phyloP scores from a whole-genome alignment of 306 rosid genomes.

The Corylus heterophylla region DNA sequence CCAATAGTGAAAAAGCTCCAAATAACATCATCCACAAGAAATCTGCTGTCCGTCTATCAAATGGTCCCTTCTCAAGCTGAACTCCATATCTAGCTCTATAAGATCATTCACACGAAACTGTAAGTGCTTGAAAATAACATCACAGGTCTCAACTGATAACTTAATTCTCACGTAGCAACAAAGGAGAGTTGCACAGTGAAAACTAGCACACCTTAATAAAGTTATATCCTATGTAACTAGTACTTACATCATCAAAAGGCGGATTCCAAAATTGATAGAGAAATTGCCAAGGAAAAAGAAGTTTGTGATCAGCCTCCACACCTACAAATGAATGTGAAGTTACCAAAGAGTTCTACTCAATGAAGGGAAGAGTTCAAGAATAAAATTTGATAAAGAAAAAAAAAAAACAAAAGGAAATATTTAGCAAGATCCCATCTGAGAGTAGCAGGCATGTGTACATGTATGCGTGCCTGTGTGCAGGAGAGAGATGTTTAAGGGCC shows the following conservation, averaged over 20 bases:
- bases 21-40: constrained; percentile 98
- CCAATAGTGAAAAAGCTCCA: constrained; percentile 73
- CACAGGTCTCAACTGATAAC: background rate
- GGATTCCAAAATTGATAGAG: constrained; percentile 89
- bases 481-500: background rate
- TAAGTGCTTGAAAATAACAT: constrained; percentile 9
- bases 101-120: constrained; percentile 19
- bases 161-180: background rate
- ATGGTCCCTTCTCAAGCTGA: constrained; percentile 89
- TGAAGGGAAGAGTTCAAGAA: constrained; percentile 5
- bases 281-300: constrained; percentile 87
- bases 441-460: background rate
- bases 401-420: background rate
- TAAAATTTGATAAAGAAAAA: background rate
- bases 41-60: constrained; percentile 89
- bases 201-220: constrained; percentile 2
- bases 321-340: constrained; percentile 50
- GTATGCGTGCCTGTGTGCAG: background rate
- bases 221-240: background rate
- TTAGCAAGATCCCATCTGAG: background rate
- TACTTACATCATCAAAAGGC: constrained; percentile 91
- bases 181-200: background rate
- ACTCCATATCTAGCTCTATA: constrained; percentile 92
- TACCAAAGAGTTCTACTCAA: constrained; percentile 12
- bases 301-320: constrained; percentile 90